A percentile compares a stretch with the other conserved stretches of the same genome.
These are phyloP conservation scores for Stachybotrys echinatus DNA, from an alignment of 2,329 filamentous ascomycete genomes.

Conservation along the genomic window DNA sequence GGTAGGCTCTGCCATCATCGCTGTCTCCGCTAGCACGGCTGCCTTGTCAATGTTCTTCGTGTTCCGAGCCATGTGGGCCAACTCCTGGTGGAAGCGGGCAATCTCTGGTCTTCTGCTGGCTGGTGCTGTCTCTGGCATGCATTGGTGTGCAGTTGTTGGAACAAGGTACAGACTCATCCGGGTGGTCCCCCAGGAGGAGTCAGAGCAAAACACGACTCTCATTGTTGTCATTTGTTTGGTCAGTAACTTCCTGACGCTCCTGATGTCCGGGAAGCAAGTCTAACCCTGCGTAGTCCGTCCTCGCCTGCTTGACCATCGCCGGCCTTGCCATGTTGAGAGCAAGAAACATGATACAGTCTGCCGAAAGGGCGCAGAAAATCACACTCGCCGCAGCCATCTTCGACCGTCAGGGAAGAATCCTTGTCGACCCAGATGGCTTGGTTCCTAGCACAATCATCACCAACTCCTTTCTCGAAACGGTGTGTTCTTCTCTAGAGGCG, in stretches of 20 bases:
- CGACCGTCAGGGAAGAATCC: slow-evolving; percentile 58
- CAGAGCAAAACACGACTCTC: slow-evolving; percentile 60
- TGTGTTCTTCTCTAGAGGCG: slow-evolving; percentile 18
- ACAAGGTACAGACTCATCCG: slow-evolving; percentile 59
- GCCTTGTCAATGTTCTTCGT: slow-evolving; percentile 75
- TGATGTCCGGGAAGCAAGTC: no score
- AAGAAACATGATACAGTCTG: slow-evolving; percentile 46
- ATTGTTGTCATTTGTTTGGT: slow-evolving; percentile 70
- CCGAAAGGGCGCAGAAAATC: slow-evolving; percentile 56
- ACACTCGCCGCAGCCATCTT: slow-evolving; percentile 59
- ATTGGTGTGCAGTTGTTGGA: slow-evolving; percentile 73
- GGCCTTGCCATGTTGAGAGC: slow-evolving; percentile 49
- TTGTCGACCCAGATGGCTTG: slow-evolving; percentile 65
- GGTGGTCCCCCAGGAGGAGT: slow-evolving; percentile 26
- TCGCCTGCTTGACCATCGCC: slow-evolving; percentile 56
- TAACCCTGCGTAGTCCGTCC: slow-evolving; percentile 43
- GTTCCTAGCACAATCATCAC: slow-evolving; percentile 74
- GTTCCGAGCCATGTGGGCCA: slow-evolving; percentile 70
- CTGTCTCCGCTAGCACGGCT: slow-evolving; percentile 63
- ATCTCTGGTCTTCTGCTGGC: slow-evolving; percentile 64
- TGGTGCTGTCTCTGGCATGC: slow-evolving; percentile 76
- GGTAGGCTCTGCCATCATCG: slow-evolving; percentile 65
- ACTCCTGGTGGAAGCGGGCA: slow-evolving; percentile 69
- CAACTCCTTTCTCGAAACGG: slow-evolving; percentile 65
- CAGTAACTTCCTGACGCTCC: slow-evolving; percentile 25